phyloP scores from a whole-genome alignment of 1,139 yeast species.

The Trichomonascaceae sp. region DNA sequence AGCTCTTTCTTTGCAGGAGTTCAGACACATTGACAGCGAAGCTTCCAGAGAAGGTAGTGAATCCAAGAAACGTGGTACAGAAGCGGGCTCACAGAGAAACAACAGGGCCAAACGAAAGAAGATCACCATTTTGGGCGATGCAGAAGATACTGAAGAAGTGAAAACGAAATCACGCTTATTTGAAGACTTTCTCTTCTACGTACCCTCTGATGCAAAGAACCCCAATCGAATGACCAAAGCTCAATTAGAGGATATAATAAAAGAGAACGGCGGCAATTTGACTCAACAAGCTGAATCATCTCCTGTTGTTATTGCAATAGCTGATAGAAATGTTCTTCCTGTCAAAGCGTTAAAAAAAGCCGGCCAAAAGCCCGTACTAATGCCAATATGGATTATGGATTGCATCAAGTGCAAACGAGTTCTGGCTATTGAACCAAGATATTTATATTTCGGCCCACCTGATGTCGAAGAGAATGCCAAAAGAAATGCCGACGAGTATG shows the following conservation, averaged over 20 bases:
- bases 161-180: slow-evolving; percentile 19
- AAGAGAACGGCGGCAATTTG: slow-evolving; percentile 29
- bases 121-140: slow-evolving; percentile 8
- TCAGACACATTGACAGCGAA: slow-evolving; percentile 22
- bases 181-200: slow-evolving; percentile 20
- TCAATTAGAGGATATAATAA: slow-evolving; percentile 24
- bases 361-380: slow-evolving; percentile 51
- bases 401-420: slow-evolving; percentile 43
- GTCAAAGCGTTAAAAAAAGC: slow-evolving; percentile 40
- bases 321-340: slow-evolving; percentile 45
- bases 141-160: slow-evolving; percentile 1
- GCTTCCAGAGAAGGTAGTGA: slow-evolving; percentile 13
- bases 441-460: slow-evolving; percentile 15
- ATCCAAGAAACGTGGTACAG: slow-evolving; percentile 12
- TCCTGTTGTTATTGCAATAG: slow-evolving; percentile 35
- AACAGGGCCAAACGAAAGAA: slow-evolving; percentile 6
- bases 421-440: slow-evolving; percentile 51
- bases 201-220: slow-evolving; percentile 24
- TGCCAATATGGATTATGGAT: slow-evolving; percentile 68
- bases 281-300: slow-evolving; percentile 13
- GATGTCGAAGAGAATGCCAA: slow-evolving; percentile 14
- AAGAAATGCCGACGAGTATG: slow-evolving; percentile 26
- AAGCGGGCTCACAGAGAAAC: slow-evolving; percentile 12
- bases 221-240: slow-evolving; percentile 21
- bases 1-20: slow-evolving; percentile 52